Base-by-base conservation (phyloP, 441 rosid genomes). In the Geranium incanum region DNA sequence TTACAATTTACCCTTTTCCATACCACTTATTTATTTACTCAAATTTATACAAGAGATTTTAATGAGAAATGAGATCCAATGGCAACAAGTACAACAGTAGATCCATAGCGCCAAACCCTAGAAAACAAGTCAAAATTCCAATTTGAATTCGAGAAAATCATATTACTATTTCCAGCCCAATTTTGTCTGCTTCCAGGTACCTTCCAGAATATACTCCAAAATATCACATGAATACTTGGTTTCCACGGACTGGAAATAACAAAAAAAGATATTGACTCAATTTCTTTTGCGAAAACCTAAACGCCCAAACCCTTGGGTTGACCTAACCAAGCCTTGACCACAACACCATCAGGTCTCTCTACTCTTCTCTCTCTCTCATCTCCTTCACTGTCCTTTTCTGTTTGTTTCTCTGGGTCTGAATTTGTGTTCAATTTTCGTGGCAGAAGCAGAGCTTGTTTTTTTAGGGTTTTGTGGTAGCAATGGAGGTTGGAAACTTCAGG, bases 301-400 rank as follows among this genome's bases (percentile, higher is more conserved):
- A 50, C 59, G 15, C 59, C 59, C 59, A 28, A 28, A 28, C 33
- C 33, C 33, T 28, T 1, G 33, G 33, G 33, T 28, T 41, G 48
- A 6, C 48, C 48, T 6, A 41, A 6, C 48, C 48, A 41, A 41
- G 5, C 48, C 48, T 41, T 41, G 48, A 41, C 48, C 48, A 41
- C 9, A 57, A 16, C 28, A 21, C 63, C 19, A 57, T 57, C 63
- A 57, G 63, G 63, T 57, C 63, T 57, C 63, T 41, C 48, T 21
- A 21, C 21, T 21, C 21, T 21, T 41, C 62, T 55, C 16, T 55
- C 62, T 6, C 63, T 1, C 18, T 57, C 63, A 5, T 15, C 21
- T 55, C 6, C 16, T 57, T 57, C 48, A 41, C 9, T 57, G 28
- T 57, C 63, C 8, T 57, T 57, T 50, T 50, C 33, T 50, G 57